Percentiles rank a stretch among this genome's conserved stretches.
Conservation (phyloP, 805 yeast genomes). For the Candida montana region DNA sequence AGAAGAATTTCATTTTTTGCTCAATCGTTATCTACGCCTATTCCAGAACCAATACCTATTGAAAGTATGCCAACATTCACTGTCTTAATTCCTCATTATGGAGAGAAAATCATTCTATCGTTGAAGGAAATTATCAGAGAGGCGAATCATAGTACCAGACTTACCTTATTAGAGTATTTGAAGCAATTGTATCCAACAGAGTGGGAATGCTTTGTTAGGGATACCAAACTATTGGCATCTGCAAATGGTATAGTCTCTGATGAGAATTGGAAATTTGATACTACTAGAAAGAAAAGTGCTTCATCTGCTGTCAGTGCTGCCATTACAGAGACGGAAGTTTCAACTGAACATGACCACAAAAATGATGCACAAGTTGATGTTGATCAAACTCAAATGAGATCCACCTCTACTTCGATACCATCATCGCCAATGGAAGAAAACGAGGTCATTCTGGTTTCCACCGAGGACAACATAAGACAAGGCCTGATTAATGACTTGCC, state of each 20-base stretch:
- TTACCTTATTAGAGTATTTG: conserved; percentile 78
- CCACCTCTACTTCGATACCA: too few relatives aligned
- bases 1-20: conserved; percentile 85
- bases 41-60: conserved; percentile 64
- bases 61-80: conserved; percentile 77
- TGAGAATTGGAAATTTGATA: conserved; percentile 18
- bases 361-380: too few relatives aligned
- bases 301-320: conserved; percentile 1
- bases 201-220: conserved; percentile 78
- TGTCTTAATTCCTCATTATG: conserved; percentile 82
- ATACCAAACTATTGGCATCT: conserved; percentile 60
- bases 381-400: too few relatives aligned
- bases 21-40: conserved; percentile 80
- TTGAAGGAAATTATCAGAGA: conserved; percentile 74
- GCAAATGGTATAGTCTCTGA: conserved; percentile 38
- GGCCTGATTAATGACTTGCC: conserved; percentile 58
- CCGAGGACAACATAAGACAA: conserved; percentile 30
- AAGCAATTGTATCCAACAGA: conserved; percentile 67
- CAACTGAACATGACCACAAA: too few relatives aligned
- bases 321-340: background rate
- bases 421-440: conserved; percentile 9
- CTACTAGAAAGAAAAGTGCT: conserved; percentile 11
- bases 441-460: conserved; percentile 31
- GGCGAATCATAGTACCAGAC: conserved; percentile 55
- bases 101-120: conserved; percentile 73